A percentile compares a stretch with the other conserved stretches of the same genome.
Conservation (phyloP, 768 basidiomycete species). For the Calocybe indica region DNA sequence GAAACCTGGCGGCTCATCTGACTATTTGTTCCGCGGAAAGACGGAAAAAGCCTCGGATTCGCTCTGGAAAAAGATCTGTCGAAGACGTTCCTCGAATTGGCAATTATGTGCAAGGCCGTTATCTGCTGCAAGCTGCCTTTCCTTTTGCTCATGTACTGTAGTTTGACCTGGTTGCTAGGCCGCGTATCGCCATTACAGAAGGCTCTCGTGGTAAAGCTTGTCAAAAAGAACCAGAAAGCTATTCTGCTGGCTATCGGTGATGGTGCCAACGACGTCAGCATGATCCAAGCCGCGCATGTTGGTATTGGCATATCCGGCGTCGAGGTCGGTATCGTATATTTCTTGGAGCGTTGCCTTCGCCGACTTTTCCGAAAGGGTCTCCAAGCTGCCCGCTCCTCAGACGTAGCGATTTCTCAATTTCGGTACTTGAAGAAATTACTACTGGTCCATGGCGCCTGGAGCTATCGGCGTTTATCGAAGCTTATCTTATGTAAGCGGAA, state of each 20-base stretch:
- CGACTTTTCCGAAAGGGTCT: constrained; percentile 56
- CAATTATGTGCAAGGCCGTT: constrained; percentile 97
- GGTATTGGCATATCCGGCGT: constrained; percentile 97
- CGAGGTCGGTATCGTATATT: constrained; percentile 48
- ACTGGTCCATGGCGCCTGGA: constrained; percentile 98
- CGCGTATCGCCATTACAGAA: constrained; percentile 98
- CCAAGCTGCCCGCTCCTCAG: constrained; percentile 96
- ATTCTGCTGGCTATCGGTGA: constrained; percentile 97
- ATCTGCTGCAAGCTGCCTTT: constrained; percentile 74
- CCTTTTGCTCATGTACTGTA: not conserved
- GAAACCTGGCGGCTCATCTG: not conserved
- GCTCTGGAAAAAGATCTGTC: constrained; percentile 92
- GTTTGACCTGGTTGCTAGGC: constrained; percentile 37
- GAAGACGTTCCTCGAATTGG: constrained; percentile 87
- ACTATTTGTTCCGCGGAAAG: constrained; percentile 31
- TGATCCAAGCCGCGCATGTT: constrained; percentile 99
- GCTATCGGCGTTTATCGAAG: constrained; percentile 91
- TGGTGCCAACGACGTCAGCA: constrained; percentile 97
- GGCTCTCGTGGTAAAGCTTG: constrained; percentile 96
- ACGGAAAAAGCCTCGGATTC: constrained; percentile 91
- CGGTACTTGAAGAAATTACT: constrained; percentile 90
- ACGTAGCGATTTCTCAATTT: constrained; percentile 98
- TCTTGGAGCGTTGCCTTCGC: not conserved
- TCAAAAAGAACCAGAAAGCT: constrained; percentile 92
- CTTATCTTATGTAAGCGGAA: constrained; percentile 81